A percentile compares a stretch with the other conserved stretches of the same genome.
These are phyloP conservation scores for Paxillus involutus DNA, from an alignment of 768 basidiomycete genomes.

Conservation along the genomic window DNA sequence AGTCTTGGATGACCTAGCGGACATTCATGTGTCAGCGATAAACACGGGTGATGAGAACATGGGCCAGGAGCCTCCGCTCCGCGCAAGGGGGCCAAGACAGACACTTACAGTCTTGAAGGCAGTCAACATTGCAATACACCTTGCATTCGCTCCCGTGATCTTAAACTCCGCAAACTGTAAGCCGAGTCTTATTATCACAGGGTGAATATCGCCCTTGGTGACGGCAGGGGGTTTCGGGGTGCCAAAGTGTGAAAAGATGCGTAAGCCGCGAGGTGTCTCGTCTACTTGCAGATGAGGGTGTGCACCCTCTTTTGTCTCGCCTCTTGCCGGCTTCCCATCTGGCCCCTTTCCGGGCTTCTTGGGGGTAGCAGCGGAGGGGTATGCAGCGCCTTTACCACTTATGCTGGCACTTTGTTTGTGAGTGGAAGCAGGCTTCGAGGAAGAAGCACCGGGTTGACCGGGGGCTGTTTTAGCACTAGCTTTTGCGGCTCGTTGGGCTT, in stretches of 20 bases:
- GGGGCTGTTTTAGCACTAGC: slow-evolving; percentile 41
- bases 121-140: slow-evolving; percentile 88
- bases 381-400: slow-evolving; percentile 16
- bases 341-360: slow-evolving; percentile 27
- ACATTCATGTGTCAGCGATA: slow-evolving; percentile 9
- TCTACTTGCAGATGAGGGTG: slow-evolving; percentile 32
- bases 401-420: slow-evolving; percentile 23
- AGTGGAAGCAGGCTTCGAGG: slow-evolving; percentile 29
- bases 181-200: slow-evolving; percentile 81
- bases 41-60: slow-evolving; percentile 8
- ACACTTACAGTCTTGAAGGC: slow-evolving; percentile 85
- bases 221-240: slow-evolving; percentile 54
- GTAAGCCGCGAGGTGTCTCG: slow-evolving; percentile 55
- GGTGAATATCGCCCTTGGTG: slow-evolving; percentile 87
- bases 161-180: slow-evolving; percentile 90
- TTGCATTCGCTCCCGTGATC: slow-evolving; percentile 92
- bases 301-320: slow-evolving; percentile 25
- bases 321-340: slow-evolving; percentile 18
- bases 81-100: neutral
- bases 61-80: neutral
- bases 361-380: slow-evolving; percentile 15
- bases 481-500: slow-evolving; percentile 80
- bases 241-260: slow-evolving; percentile 87
- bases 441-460: slow-evolving; percentile 11
- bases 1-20: slow-evolving; percentile 83